Conservation (phyloP, 2,329 filamentous ascomycete genomes). For the Cucurbitaria berberidis region DNA sequence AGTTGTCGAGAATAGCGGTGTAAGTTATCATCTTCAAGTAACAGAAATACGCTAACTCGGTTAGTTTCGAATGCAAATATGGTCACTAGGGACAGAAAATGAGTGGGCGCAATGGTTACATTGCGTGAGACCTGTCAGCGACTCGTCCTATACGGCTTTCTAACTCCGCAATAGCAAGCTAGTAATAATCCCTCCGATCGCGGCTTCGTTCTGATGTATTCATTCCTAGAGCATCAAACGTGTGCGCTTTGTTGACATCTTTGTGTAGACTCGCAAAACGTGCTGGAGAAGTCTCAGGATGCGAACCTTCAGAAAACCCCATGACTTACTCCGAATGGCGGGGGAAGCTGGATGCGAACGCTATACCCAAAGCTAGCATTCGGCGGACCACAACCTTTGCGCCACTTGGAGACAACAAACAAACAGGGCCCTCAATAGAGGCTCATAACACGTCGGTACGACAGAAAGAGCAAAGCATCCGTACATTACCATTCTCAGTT, state of each 20-base stretch:
- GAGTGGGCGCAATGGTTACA: conserved; percentile 14
- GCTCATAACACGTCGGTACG: neutral
- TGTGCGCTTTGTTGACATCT: neutral
- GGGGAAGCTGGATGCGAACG: neutral
- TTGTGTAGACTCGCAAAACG: conserved; percentile 11
- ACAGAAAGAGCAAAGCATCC: neutral
- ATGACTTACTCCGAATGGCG: conserved; percentile 7
- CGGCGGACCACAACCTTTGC: conserved; percentile 11
- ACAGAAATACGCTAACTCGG: neutral
- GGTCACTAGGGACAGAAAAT: conserved; percentile 5
- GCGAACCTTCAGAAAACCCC: neutral
- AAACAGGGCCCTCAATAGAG: neutral
- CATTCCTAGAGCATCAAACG: neutral
- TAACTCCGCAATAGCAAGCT: neutral
- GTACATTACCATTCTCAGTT: conserved; percentile 14
- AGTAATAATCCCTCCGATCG: neutral
- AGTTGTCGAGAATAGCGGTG: conserved; percentile 6
- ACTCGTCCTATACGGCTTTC: neutral
- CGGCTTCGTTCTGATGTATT: conserved; percentile 17
- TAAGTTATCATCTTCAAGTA: conserved; percentile 2
- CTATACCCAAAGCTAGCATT: neutral
- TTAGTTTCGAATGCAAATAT: conserved; percentile 12
- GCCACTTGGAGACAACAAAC: conserved; percentile 7
- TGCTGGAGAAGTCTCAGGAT: conserved; percentile 3
- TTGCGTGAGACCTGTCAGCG: conserved; percentile 1